Evolutionary conservation across 441 rosid species (phyloP).

Genomic region (Gossypium lobatum): DNA sequence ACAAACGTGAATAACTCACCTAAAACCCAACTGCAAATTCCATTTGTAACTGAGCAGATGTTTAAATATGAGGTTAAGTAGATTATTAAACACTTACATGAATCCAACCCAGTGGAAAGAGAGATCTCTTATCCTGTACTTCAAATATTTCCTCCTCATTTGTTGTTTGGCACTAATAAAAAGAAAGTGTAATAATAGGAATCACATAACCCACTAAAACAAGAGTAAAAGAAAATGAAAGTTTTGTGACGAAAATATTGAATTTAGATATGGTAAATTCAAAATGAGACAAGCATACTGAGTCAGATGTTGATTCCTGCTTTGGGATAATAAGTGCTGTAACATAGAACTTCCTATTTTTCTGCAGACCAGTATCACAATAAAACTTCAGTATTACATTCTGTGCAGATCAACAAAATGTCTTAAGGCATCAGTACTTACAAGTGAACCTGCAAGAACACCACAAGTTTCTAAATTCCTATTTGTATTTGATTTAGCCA

Average conservation of each 20-base stretch:
- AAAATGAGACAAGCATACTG: conserved; percentile 45
- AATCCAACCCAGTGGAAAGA: conserved; percentile 98
- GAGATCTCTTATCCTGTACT: conserved; percentile 87
- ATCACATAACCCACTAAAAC: background rate
- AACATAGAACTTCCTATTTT: conserved; percentile 76
- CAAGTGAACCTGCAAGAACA: conserved; percentile 91
- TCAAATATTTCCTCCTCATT: conserved; percentile 98
- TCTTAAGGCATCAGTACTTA: conserved; percentile 37
- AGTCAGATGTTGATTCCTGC: conserved; percentile 89
- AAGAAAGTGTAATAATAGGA: conserved; percentile 8
- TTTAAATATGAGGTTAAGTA: background rate
- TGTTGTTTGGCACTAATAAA: conserved; percentile 78
- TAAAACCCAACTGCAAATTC: background rate
- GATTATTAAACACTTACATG: conserved; percentile 54
- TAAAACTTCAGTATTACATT: conserved; percentile 17
- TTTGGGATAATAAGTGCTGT: conserved; percentile 95
- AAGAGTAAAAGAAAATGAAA: background rate
- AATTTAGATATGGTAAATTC: conserved; percentile 13
- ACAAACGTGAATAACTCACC: background rate
- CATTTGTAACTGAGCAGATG: background rate
- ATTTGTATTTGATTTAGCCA: conserved; percentile 82
- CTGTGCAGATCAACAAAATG: background rate
- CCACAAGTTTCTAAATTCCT: conserved; percentile 94
- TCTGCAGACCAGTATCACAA: conserved; percentile 41
- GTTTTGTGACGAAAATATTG: background rate